Conservation (phyloP, 306 rosid genomes). For the Citrullus colocynthis region DNA sequence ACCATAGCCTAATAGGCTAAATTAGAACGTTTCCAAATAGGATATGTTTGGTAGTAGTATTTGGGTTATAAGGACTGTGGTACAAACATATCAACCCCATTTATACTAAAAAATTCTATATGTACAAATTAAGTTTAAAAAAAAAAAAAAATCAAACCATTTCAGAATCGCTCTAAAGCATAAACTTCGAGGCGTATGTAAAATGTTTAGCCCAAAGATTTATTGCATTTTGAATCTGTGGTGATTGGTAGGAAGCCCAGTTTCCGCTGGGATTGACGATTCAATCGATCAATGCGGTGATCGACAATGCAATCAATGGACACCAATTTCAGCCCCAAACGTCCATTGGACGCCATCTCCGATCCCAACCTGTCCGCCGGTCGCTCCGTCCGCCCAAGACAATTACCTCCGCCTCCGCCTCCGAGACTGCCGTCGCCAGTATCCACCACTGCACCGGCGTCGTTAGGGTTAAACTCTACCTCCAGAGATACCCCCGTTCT, state of each 20-base stretch:
- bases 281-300: not conserved
- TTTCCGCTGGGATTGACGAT: not conserved
- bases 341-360: conserved; percentile 20
- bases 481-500: conserved; percentile 1
- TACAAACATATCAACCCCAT: too few relatives aligned
- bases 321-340: conserved; percentile 19
- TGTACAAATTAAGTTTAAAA: too few relatives aligned
- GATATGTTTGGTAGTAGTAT: too few relatives aligned
- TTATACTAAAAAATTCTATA: too few relatives aligned
- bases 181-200: too few relatives aligned
- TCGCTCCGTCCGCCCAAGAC: conserved; percentile 29
- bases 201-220: too few relatives aligned
- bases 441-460: not conserved
- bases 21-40: too few relatives aligned
- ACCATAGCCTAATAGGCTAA: too few relatives aligned
- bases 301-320: conserved; percentile 8
- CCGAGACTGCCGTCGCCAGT: not conserved
- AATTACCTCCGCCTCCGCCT: not conserved
- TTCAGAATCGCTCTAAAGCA: too few relatives aligned
- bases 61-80: too few relatives aligned
- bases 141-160: too few relatives aligned
- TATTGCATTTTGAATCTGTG: too few relatives aligned
- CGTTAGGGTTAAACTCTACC: not conserved
- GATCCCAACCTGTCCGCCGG: conserved; percentile 9
- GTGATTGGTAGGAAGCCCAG: not conserved